Evolutionary conservation across 148 eudicot species (phyloP).

Genomic region (Rhododendron simsii): DNA sequence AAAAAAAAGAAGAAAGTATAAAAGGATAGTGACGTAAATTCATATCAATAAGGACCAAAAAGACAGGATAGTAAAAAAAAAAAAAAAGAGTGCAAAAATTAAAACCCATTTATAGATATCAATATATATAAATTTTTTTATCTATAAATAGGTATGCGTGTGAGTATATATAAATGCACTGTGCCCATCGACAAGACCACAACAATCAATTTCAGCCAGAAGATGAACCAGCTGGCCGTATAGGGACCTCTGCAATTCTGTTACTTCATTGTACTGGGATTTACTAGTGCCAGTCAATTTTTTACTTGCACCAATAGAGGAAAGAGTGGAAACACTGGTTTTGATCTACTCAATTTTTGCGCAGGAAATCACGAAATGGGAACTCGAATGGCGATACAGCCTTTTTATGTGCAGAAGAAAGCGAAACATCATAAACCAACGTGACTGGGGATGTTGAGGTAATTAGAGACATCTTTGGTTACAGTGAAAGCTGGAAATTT

Average conservation of each 20-base stretch:
- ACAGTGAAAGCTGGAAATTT: slow-evolving; percentile 29
- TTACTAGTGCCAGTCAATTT: background rate
- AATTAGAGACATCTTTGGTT: slow-evolving; percentile 8
- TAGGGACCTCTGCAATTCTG: background rate
- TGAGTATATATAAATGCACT: background rate
- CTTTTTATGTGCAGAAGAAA: slow-evolving; percentile 1
- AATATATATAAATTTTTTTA: too few species aligned
- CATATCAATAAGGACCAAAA: background rate
- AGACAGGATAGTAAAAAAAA: background rate
- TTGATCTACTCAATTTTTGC: background rate
- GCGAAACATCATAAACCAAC: slow-evolving; percentile 10
- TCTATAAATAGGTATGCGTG: background rate
- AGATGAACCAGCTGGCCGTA: background rate
- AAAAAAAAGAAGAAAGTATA: background rate
- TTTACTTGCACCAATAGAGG: background rate
- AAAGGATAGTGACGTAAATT: background rate
- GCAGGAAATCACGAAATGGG: background rate
- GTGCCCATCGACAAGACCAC: background rate
- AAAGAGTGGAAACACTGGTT: background rate
- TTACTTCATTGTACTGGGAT: background rate
- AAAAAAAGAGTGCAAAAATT: background rate
- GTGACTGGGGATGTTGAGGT: background rate
- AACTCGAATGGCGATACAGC: background rate
- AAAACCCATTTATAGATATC: background rate
- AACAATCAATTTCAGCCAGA: background rate